Evolutionary conservation across 257 asterid species (phyloP), one percentile per base, ranked within the genome.

Genomic region (Solanum tarijense): DNA sequence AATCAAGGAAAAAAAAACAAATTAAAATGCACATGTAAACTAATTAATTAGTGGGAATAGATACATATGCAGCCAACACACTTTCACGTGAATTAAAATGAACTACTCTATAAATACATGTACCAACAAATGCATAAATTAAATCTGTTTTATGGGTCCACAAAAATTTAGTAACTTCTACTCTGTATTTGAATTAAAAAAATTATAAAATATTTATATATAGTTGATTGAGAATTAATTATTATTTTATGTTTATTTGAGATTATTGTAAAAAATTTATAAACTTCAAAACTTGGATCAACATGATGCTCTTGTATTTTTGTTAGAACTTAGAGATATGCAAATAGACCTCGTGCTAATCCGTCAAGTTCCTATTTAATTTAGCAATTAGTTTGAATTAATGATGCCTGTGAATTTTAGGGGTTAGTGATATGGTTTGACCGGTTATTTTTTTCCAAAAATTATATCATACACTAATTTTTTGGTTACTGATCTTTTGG

Each of bases 71-170:
- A 55, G 25, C 31, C 55, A 75, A 36, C 20, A 75, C 21, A 20
- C 52, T 21, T 73, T 36, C 83, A 75, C 83, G 83, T 75, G 83
- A 35, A 75, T 0, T 21, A 75, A 21, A 75, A 75, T 75, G 83
- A 36, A 36, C 48, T 74, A 23, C 25, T 21, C 10, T 74, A 74
- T 35, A 35, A 35, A 21, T 36, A 23, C 5, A 36, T 74, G 52
- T 5, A 74, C 31, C 48, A 35, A 74, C 25, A 74, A 74, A 73
- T 73, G 81, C 14, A 34, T 32, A 3, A 32, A 32, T 32, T 32
- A 32, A 32, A 32, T 32, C 34, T 32, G 34, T 32, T 32, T 32
- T 0, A 32, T 32, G 1, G 34, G 34, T 32, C 34, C 34, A 32
- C 34, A 32, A 32, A 32, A 32, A 32, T 32, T 32, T 32, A 32